A percentile compares a stretch with the other conserved stretches of the same genome.
Evolutionary conservation across 169 alveolate species (phyloP).

Genomic region (Ophryocystis elektroscirrha): DNA sequence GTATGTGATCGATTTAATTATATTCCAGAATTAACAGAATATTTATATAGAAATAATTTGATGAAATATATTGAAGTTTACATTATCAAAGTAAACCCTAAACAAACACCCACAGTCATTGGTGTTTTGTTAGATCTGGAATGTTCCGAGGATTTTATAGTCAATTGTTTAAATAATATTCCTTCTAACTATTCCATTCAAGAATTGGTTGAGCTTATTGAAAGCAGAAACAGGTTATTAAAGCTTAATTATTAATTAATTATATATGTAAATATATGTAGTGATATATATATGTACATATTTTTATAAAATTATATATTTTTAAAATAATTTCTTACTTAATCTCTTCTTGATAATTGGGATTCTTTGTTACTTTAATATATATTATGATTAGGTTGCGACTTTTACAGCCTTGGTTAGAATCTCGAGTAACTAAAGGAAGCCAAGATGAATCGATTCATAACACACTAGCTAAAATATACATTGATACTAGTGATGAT

Average conservation of each 20-base stretch:
- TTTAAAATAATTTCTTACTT: no score
- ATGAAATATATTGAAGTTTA: slow-evolving; percentile 88
- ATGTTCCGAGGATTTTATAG: slow-evolving; percentile 85
- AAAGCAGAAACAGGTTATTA: slow-evolving; percentile 86
- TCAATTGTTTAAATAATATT: slow-evolving; percentile 57
- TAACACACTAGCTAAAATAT: slow-evolving; percentile 94
- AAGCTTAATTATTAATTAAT: no score
- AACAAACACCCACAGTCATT: slow-evolving; percentile 84
- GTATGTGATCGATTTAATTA: slow-evolving; percentile 92
- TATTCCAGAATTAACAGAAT: slow-evolving; percentile 86
- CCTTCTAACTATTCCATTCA: slow-evolving; percentile 80
- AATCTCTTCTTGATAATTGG: no score
- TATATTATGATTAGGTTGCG: no score
- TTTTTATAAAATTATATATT: no score
- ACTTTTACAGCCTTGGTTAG: slow-evolving; percentile 82
- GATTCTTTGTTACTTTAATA: no score
- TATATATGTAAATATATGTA: no score
- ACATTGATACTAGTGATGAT: slow-evolving; percentile 69
- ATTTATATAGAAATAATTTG: slow-evolving; percentile 62
- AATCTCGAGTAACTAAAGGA: slow-evolving; percentile 89
- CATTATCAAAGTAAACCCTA: slow-evolving; percentile 41
- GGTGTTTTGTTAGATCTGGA: slow-evolving; percentile 92
- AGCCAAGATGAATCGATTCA: slow-evolving; percentile 77
- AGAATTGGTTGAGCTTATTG: slow-evolving; percentile 82
- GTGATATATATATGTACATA: no score